A percentile compares a stretch with the other conserved stretches of the same genome.
phyloP scores from a whole-genome alignment of 352 stramenopile genomes.

The Globisporangium camurandrum region DNA sequence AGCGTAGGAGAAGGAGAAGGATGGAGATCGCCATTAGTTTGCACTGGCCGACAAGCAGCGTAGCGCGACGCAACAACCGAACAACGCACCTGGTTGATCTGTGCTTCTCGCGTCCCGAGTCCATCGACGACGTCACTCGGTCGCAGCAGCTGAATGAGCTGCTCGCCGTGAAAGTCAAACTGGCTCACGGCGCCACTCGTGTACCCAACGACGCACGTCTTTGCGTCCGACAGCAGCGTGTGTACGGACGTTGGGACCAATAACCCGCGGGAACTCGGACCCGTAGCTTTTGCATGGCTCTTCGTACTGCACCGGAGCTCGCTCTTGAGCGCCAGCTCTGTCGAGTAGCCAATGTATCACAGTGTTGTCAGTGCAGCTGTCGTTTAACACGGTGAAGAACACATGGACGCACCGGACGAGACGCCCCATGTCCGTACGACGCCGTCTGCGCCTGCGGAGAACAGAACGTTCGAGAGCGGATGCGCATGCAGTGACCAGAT shows the following conservation, averaged over 20 bases:
- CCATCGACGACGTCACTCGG: slow-evolving; percentile 64
- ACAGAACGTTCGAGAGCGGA: slow-evolving; percentile 74
- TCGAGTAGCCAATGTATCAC: background rate
- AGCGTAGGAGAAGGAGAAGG: no score
- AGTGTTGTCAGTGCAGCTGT: background rate
- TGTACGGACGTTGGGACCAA: slow-evolving; percentile 71
- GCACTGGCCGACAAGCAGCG: background rate
- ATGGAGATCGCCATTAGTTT: no score
- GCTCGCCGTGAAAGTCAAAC: slow-evolving; percentile 72
- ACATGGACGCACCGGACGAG: slow-evolving; percentile 38
- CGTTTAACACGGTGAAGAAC: background rate
- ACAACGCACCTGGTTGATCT: slow-evolving; percentile 68
- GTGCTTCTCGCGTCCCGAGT: slow-evolving; percentile 36
- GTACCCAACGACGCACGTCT: slow-evolving; percentile 75
- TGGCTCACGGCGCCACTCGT: slow-evolving; percentile 61
- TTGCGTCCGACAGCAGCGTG: slow-evolving; percentile 63
- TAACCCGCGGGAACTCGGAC: slow-evolving; percentile 39
- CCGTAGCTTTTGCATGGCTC: slow-evolving; percentile 39
- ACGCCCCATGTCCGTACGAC: slow-evolving; percentile 75
- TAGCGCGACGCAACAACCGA: background rate
- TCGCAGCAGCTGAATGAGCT: slow-evolving; percentile 65
- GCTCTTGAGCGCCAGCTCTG: slow-evolving; percentile 71
- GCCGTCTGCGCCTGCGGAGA: slow-evolving; percentile 71
- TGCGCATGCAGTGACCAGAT: slow-evolving; percentile 81
- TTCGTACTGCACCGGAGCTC: slow-evolving; percentile 58